Conservation (phyloP, 2,329 filamentous ascomycete species). For the Fusarium marasasianum region DNA sequence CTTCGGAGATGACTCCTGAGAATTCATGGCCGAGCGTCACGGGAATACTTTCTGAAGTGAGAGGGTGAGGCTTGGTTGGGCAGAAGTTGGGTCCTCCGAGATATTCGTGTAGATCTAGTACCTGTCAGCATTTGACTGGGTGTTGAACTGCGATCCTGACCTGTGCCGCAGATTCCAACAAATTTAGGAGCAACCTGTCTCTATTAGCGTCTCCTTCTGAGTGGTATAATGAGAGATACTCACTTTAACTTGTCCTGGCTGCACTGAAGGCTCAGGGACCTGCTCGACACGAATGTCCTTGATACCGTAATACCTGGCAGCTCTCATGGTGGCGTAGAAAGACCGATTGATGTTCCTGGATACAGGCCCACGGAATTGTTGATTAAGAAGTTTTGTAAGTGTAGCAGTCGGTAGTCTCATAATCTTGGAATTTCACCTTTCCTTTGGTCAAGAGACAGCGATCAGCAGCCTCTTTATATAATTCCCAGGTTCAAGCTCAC, state of each 20-base stretch:
- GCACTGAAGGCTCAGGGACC: constrained; percentile 57
- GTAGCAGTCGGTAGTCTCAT: not conserved
- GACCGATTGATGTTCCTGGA: not conserved
- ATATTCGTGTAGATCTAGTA: constrained; percentile 44
- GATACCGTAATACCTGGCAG: constrained; percentile 64
- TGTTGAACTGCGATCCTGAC: not conserved
- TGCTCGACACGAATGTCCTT: constrained; percentile 65
- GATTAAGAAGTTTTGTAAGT: not conserved
- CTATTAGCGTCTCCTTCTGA: not conserved
- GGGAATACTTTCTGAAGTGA: constrained; percentile 66
- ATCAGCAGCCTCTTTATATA: constrained; percentile 20
- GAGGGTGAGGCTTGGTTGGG: constrained; percentile 63
- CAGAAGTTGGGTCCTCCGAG: constrained; percentile 48
- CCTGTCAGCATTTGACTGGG: not conserved
- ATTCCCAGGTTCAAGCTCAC: not conserved
- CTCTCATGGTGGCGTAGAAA: constrained; percentile 60
- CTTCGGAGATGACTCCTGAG: constrained; percentile 65
- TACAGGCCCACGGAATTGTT: not conserved
- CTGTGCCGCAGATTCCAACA: constrained; percentile 61
- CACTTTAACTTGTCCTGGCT: constrained; percentile 58
- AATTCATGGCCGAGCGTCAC: constrained; percentile 74
- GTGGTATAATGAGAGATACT: accelerated
- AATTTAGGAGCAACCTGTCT: constrained; percentile 43
- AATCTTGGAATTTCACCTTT: not conserved
- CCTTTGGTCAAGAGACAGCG: not conserved